Evolutionary conservation across 2,329 filamentous ascomycete genomes (phyloP).

Genomic region (Chaetomiaceae sp.): DNA sequence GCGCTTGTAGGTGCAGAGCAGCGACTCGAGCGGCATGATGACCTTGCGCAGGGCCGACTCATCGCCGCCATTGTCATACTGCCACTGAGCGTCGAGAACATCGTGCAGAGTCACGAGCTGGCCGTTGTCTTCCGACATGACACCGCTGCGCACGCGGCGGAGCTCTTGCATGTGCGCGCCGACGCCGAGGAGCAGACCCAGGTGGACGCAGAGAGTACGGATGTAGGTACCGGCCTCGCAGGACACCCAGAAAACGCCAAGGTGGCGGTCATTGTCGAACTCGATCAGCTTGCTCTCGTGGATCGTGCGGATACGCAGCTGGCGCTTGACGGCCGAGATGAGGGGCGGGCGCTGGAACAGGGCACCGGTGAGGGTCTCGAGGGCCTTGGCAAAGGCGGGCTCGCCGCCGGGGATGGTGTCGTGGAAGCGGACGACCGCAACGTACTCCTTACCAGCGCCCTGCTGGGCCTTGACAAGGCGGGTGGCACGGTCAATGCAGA

Average conservation of each 20-base stretch:
- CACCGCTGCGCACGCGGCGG: conserved; percentile 26
- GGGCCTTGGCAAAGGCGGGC: conserved; percentile 84
- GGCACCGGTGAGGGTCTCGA: conserved; percentile 93
- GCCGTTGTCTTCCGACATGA: conserved; percentile 26
- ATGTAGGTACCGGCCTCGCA: conserved; percentile 99
- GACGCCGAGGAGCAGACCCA: conserved; percentile 71
- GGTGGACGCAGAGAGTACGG: conserved; percentile 92
- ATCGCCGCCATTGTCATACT: conserved; percentile 91
- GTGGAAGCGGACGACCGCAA: conserved; percentile 90
- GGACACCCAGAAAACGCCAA: conserved; percentile 98
- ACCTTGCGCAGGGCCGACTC: conserved; percentile 88
- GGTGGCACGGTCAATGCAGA: conserved; percentile 82
- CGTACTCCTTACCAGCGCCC: conserved; percentile 98
- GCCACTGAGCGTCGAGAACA: conserved; percentile 93
- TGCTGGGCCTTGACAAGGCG: conserved; percentile 98
- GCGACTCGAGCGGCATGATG: conserved; percentile 86
- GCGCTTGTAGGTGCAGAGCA: conserved; percentile 90
- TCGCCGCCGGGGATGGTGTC: conserved; percentile 92
- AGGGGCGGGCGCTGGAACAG: conserved; percentile 95
- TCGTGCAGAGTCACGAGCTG: conserved; percentile 73
- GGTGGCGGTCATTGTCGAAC: conserved; percentile 96
- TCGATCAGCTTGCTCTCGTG: conserved; percentile 95
- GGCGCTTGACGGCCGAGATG: conserved; percentile 97
- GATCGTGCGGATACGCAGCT: conserved; percentile 96
- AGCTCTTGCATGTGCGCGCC: conserved; percentile 53